Percentiles rank a stretch among this genome's conserved stretches.
Conservation (phyloP, 2,329 filamentous ascomycete genomes). For the Botrytis aclada region DNA sequence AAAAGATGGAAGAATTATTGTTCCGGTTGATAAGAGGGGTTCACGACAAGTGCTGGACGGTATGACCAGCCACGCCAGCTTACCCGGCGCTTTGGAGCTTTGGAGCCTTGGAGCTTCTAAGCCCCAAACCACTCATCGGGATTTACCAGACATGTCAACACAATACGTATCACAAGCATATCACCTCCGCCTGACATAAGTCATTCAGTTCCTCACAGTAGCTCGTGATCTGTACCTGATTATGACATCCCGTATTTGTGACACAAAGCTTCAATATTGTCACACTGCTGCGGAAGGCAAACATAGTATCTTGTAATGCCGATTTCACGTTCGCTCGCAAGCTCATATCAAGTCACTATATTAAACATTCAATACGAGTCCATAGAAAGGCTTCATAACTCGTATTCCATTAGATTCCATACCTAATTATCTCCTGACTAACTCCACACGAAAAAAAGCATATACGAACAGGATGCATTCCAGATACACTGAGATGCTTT, state of each 20-base stretch:
- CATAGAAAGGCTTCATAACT: neutral
- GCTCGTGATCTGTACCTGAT: neutral
- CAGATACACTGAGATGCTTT: constrained; percentile 6
- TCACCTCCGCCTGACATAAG: neutral
- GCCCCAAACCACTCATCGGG: no score
- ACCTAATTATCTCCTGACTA: neutral
- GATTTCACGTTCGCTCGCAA: neutral
- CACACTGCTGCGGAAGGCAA: neutral
- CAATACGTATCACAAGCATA: neutral
- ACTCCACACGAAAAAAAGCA: constrained; percentile 4
- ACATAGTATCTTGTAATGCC: neutral
- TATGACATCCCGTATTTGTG: neutral
- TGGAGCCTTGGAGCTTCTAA: neutral
- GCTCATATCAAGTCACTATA: neutral
- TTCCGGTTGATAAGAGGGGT: neutral
- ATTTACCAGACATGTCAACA: neutral
- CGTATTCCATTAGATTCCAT: neutral
- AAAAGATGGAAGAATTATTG: neutral
- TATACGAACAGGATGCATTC: neutral
- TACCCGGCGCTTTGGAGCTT: neutral
- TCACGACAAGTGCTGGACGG: neutral
- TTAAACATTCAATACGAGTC: neutral
- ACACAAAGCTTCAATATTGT: neutral
- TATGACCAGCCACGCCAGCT: neutral
- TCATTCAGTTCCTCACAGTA: neutral